These are phyloP conservation scores for Vishniacozyma victoriae DNA, from an alignment of 768 basidiomycete species.

Conservation along the genomic window DNA sequence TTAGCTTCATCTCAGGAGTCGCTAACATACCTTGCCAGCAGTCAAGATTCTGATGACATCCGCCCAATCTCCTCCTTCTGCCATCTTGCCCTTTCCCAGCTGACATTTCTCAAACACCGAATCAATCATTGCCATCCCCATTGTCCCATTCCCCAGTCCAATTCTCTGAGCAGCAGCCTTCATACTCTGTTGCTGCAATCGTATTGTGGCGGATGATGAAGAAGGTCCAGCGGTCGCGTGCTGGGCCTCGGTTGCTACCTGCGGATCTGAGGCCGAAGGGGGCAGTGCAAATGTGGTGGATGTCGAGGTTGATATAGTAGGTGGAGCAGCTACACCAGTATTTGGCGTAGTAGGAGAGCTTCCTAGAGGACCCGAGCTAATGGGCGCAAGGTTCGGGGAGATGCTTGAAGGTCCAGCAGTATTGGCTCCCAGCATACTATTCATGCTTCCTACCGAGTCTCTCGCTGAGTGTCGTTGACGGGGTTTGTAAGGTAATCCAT, in stretches of 20 bases:
- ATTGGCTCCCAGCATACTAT: constrained; percentile 6
- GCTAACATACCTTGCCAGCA: constrained; percentile 37
- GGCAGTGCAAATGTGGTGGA: constrained; percentile 36
- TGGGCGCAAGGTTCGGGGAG: constrained; percentile 4
- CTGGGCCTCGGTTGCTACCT: neutral
- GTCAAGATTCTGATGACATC: constrained; percentile 36
- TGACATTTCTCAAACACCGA: constrained; percentile 43
- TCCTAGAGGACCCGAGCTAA: neutral
- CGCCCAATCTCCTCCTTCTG: constrained; percentile 40
- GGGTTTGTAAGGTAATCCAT: constrained; percentile 43
- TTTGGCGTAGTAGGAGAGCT: constrained; percentile 19
- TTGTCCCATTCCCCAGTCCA: constrained; percentile 42
- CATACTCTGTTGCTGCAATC: constrained; percentile 44
- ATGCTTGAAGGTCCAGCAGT: constrained; percentile 2
- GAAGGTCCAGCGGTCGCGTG: neutral
- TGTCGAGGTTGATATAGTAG: constrained; percentile 34
- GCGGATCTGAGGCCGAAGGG: constrained; percentile 13
- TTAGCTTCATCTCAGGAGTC: neutral
- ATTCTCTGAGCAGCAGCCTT: constrained; percentile 46
- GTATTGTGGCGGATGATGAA: constrained; percentile 22
- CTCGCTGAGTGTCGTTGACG: constrained; percentile 29
- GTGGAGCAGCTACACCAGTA: constrained; percentile 10
- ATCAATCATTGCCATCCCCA: constrained; percentile 48
- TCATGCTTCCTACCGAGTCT: constrained; percentile 16
- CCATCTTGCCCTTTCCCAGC: constrained; percentile 19